These are phyloP conservation scores for Apiotrichum mycotoxinovorans DNA, from an alignment of 1,284 basidiomycete genomes.

Conservation along the genomic window DNA sequence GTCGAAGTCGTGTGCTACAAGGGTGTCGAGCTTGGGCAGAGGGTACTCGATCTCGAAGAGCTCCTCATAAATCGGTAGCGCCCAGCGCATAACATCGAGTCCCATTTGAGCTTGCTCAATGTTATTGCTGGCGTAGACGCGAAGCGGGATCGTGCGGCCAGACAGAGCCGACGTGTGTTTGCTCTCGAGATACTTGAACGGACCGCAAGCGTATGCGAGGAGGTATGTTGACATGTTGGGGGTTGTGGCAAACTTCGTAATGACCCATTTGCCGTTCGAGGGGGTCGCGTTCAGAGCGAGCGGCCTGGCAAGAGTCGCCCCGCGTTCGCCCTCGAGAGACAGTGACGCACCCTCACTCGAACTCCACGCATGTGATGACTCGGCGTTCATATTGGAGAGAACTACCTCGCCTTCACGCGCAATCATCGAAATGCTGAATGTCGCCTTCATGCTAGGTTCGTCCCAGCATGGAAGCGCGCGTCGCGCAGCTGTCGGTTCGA, in stretches of 20 bases:
- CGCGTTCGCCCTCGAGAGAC: constrained; percentile 24
- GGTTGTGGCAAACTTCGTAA: constrained; percentile 70
- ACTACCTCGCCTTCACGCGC: constrained; percentile 65
- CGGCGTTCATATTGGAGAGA: constrained; percentile 72
- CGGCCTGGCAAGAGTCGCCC: not conserved
- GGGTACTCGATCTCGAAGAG: constrained; percentile 87
- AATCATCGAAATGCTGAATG: constrained; percentile 74
- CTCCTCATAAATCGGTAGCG: constrained; percentile 84
- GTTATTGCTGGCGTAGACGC: constrained; percentile 78
- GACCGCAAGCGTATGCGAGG: constrained; percentile 83
- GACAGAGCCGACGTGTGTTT: constrained; percentile 76
- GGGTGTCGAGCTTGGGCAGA: constrained; percentile 84
- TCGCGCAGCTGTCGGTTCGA: constrained; percentile 80
- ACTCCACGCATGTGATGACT: constrained; percentile 56
- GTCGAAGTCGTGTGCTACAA: constrained; percentile 78
- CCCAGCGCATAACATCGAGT: constrained; percentile 79
- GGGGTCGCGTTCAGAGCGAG: constrained; percentile 26
- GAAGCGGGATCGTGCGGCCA: constrained; percentile 72
- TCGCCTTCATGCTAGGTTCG: constrained; percentile 87
- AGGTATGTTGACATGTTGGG: constrained; percentile 86
- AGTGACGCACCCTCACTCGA: too few species aligned
- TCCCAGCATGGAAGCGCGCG: constrained; percentile 82
- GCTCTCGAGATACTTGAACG: constrained; percentile 68
- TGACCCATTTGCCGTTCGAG: constrained; percentile 66
- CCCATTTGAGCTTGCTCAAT: constrained; percentile 66